Percentiles rank a stretch among this genome's conserved stretches.
Conservation (phyloP, 208 protist genomes). For the Leishmania guyanensis region DNA sequence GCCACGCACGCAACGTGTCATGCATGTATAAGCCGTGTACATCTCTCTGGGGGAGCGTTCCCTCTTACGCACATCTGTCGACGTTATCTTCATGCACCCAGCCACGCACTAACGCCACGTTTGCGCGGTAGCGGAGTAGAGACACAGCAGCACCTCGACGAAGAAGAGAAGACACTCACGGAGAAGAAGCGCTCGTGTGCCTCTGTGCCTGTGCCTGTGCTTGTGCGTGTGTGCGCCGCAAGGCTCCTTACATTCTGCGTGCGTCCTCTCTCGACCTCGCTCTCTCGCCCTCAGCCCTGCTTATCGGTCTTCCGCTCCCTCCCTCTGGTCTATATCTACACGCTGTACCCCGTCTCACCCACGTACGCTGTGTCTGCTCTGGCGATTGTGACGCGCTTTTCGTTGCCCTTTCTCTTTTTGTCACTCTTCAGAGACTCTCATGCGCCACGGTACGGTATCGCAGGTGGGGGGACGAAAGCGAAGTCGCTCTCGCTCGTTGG, state of each 20-base stretch:
- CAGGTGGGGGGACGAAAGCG: slow-evolving; percentile 26
- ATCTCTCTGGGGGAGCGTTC: neutral
- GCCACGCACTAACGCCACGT: neutral
- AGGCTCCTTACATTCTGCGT: neutral
- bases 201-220: neutral
- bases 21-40: neutral
- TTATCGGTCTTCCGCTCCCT: neutral
- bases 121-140: neutral
- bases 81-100: neutral
- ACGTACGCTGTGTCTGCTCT: neutral
- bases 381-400: neutral
- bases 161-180: neutral
- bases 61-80: neutral
- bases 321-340: neutral
- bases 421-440: neutral
- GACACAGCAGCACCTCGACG: neutral
- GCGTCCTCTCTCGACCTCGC: neutral
- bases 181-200: neutral
- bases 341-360: neutral
- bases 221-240: neutral
- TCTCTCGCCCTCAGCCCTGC: neutral
- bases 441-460: slow-evolving; percentile 16
- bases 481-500: slow-evolving; percentile 29
- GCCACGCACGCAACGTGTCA: neutral
- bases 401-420: neutral